Base-by-base conservation (phyloP, 1,284 basidiomycete genomes). In the Trichosporon sp. region DNA sequence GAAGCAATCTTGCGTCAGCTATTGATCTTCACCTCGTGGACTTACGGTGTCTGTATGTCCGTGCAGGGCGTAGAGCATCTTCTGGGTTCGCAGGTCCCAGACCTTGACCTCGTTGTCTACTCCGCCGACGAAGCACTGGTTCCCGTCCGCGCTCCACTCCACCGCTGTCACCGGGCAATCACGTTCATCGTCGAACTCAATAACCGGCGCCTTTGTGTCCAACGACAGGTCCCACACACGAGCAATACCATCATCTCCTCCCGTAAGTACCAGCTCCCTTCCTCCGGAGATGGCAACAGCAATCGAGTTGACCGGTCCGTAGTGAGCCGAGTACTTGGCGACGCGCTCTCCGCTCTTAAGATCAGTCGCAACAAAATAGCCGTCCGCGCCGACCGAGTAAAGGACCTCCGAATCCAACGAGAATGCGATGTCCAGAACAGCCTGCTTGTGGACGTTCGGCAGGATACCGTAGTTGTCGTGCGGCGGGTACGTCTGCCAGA, bases 91-190 rank as follows among this genome's bases (percentile, higher is more conserved):
- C 65, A 96, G 84, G 83, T 96, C 93, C 79, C 91, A 94, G 27
- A 93, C 94, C 80, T 96, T 93, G 72, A 97, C 90, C 80, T 93
- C 92, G 75, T 98, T 98, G 83, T 97, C 95, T 75, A 98, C 82
- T 7, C 92, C 93, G 9, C 90, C 93, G n/a, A 92, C 88, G 75
- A 92, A 97, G 68, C 95, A 86, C 72, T 88, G 91, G 72, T 91
- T 87, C 0, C 92, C 95, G 77, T 97, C 94, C 47, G 88, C 88
- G 75, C 92, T 91, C 93, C 93, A 97, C 77, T 91, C 91, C 0
- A 96, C 93, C 0, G 91, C 87, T n/a, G 94, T 97, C 31, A 93
- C 91, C 0, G 95, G 94, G 77, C 92, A 81, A 70, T 82, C 81
- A 51, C 78, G 91, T 1, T 91, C 92, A 62, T 96, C 79, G 73